Conservation (phyloP, 2,329 filamentous ascomycete genomes). For the Trichoderma guizhouense region DNA sequence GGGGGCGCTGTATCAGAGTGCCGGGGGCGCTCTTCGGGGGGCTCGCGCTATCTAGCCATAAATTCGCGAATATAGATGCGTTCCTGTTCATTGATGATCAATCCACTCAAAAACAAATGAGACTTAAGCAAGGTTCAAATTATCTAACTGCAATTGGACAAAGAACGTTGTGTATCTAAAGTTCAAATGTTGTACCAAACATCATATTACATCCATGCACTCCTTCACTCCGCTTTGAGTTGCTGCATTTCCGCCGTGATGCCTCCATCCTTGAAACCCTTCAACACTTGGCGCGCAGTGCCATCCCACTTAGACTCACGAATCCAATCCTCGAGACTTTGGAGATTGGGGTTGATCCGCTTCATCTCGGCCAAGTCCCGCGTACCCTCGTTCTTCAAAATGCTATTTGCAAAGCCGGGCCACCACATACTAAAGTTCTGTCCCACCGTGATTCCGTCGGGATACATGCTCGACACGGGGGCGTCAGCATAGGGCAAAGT, state of each 20-base stretch:
- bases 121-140: too few relatives aligned
- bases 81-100: too few relatives aligned
- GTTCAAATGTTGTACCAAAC: not conserved
- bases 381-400: not conserved
- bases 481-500: not conserved
- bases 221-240: not conserved
- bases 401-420: not conserved
- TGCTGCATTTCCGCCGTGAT: not conserved
- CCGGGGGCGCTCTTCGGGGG: too few relatives aligned
- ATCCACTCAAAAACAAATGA: too few relatives aligned
- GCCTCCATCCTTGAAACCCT: not conserved
- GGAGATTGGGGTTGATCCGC: not conserved
- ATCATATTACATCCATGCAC: not conserved
- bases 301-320: not conserved
- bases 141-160: too few relatives aligned
- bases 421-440: not conserved
- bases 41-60: too few relatives aligned
- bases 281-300: not conserved
- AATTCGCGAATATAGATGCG: too few relatives aligned
- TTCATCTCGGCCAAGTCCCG: not conserved
- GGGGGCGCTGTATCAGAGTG: too few relatives aligned
- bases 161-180: too few relatives aligned
- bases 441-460: not conserved
- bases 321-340: not conserved
- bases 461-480: not conserved